Conservation (phyloP, 2,329 filamentous ascomycete genomes). For the Diplodia seriata region DNA sequence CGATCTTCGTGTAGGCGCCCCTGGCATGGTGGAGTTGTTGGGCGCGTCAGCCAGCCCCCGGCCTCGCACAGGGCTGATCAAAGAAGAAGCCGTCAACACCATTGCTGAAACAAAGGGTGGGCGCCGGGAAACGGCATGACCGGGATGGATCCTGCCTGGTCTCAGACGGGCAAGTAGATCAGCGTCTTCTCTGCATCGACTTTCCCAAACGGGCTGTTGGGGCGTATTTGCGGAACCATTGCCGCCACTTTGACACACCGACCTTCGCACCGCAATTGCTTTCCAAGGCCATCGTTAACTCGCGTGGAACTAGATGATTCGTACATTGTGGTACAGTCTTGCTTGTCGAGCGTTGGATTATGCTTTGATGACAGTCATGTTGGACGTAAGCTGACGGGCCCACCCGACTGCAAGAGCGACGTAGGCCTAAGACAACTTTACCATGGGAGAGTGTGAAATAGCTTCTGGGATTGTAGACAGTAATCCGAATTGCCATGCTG, state of each 20-base stretch:
- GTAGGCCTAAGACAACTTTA: background rate
- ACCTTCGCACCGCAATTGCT: background rate
- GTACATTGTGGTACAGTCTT: background rate
- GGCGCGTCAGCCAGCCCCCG: conserved; percentile 10
- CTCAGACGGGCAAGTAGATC: conserved; percentile 29
- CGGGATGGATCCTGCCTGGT: conserved; percentile 13
- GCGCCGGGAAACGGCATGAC: background rate
- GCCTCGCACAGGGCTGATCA: background rate
- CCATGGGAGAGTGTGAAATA: background rate
- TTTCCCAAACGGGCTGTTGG: conserved; percentile 19
- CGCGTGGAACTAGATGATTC: too few species aligned
- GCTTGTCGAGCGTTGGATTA: background rate
- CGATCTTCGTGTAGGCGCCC: conserved; percentile 21
- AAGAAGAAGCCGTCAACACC: background rate
- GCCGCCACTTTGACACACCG: background rate
- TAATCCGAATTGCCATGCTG: background rate
- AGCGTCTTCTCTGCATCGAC: conserved; percentile 12
- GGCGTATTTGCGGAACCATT: conserved; percentile 8
- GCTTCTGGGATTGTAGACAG: background rate
- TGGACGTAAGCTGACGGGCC: background rate
- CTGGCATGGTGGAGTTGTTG: conserved; percentile 12
- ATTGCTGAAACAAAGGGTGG: background rate
- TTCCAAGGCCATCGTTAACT: background rate
- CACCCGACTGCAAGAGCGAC: background rate
- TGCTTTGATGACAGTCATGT: background rate